Evolutionary conservation across 1,284 basidiomycete species (phyloP), one percentile per base, ranked within the genome.

Genomic region (Fistulina hepatica): DNA sequence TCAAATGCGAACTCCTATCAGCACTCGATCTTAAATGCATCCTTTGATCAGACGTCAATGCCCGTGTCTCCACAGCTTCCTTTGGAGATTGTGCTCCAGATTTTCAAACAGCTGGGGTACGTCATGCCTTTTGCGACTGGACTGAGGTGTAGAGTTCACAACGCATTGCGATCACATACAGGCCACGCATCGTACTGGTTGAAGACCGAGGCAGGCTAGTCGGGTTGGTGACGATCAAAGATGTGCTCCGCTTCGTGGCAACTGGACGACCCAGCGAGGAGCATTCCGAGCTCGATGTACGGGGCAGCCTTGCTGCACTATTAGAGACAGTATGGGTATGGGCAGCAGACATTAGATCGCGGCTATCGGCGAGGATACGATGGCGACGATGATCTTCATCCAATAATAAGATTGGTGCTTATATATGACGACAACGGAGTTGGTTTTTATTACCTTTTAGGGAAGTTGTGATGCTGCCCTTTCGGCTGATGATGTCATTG

Each of bases 91-190:
- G 91, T 94, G 9, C 90, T 97, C 81, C 88, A 95, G 55, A 62
- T 97, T 20, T 97, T 97, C 67, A 86, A 92, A 52, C 74, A 89
- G 34, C 85, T 97, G 81, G 93, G 94, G 92, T 92, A 53, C 47
- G 85, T 70, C 12, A 37, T 23, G 15, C 42, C 24, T 32, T 38
- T 33, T 34, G 13, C n/a, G n/a, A 32, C 26, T 19, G n/a, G n/a
- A n/a, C n/a, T n/a, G n/a, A n/a, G n/a, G 21, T 31, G 25, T 21
- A 15, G 20, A 36, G 24, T 36, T 40, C 33, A 38, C 33, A 43
- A 45, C 19, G 34, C 27, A 38, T 26, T 21, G 11, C 4, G 35
- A 26, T 16, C 27, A 34, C 26, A 34, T 42, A 30, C 52, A 95
- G 89, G 1, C 95, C 95, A 1, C 80, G 93, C 12, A 88, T 95